phyloP scores from a whole-genome alignment of 805 yeast genomes.

The Kazachstania africana region DNA sequence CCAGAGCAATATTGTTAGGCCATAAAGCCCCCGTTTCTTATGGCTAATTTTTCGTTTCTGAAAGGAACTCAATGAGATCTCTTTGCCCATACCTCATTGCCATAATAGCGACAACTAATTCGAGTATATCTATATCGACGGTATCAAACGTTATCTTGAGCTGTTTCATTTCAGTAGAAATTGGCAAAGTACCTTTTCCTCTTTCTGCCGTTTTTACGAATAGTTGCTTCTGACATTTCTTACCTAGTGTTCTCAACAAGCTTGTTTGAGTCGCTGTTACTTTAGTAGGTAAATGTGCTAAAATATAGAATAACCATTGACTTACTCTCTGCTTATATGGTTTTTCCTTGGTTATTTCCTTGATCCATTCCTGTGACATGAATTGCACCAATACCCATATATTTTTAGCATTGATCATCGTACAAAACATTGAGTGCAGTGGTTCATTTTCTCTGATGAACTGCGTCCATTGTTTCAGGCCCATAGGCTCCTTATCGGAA shows the following conservation, averaged over 20 bases:
- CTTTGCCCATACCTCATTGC: conserved; percentile 18
- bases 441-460: conserved; percentile 21
- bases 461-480: conserved; percentile 21
- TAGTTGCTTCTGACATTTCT: conserved; percentile 12
- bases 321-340: conserved; percentile 5
- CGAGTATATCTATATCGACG: conserved; percentile 6
- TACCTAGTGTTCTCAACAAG: conserved; percentile 19
- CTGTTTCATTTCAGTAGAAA: conserved; percentile 1
- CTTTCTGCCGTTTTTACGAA: conserved; percentile 1
- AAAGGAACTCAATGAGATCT: conserved; percentile 12
- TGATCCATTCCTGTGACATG: conserved; percentile 20
- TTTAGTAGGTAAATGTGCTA: conserved; percentile 17
- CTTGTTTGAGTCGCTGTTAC: conserved; percentile 19
- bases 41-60: background rate
- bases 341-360: conserved; percentile 11
- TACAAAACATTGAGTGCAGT: conserved; percentile 8
- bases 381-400: conserved; percentile 19
- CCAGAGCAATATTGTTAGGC: no score
- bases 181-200: conserved; percentile 2
- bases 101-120: conserved; percentile 10
- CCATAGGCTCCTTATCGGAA: conserved; percentile 8
- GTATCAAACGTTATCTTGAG: conserved; percentile 3
- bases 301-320: conserved; percentile 18
- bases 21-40: no score
- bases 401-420: conserved; percentile 7